Conservation (phyloP, 352 stramenopile genomes). For the Elongisporangium undulatum region DNA sequence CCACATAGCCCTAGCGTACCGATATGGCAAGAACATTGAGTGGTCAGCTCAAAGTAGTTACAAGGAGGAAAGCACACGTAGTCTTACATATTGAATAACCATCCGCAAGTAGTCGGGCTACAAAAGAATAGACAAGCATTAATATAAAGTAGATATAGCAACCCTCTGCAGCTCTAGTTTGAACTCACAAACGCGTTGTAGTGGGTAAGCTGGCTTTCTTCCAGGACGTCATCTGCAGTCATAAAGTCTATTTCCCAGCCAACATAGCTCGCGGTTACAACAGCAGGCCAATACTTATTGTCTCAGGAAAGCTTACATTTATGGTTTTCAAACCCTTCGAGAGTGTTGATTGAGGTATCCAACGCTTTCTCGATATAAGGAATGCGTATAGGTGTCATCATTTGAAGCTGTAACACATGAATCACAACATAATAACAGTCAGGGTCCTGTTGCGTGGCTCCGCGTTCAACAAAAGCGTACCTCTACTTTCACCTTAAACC, state of each 20-base stretch:
- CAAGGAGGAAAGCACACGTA: conserved; percentile 3
- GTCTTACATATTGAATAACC: conserved; percentile 83
- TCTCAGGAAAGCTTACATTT: conserved; percentile 35
- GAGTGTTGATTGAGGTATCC: conserved; percentile 60
- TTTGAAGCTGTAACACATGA: conserved; percentile 52
- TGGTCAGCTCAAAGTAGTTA: background rate
- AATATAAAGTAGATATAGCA: conserved; percentile 3
- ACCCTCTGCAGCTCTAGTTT: background rate
- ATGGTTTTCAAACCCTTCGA: conserved; percentile 82
- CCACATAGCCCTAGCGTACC: conserved; percentile 62
- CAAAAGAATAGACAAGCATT: background rate
- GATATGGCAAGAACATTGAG: no score
- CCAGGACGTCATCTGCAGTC: conserved; percentile 78
- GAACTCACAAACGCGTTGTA: conserved; percentile 78
- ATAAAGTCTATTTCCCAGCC: conserved; percentile 50
- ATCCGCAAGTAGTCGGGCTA: conserved; percentile 83
- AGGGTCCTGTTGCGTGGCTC: background rate
- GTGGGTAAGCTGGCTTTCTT: conserved; percentile 73
- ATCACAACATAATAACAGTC: conserved; percentile 2
- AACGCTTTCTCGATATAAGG: conserved; percentile 84
- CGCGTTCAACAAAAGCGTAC: conserved; percentile 16
- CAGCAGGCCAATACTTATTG: background rate
- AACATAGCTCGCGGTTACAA: background rate
- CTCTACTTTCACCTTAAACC: conserved; percentile 82
- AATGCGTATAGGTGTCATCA: conserved; percentile 86